Evolutionary conservation across 176 grass and related monocot species (phyloP).

Genomic region (Hordeum marinum): DNA sequence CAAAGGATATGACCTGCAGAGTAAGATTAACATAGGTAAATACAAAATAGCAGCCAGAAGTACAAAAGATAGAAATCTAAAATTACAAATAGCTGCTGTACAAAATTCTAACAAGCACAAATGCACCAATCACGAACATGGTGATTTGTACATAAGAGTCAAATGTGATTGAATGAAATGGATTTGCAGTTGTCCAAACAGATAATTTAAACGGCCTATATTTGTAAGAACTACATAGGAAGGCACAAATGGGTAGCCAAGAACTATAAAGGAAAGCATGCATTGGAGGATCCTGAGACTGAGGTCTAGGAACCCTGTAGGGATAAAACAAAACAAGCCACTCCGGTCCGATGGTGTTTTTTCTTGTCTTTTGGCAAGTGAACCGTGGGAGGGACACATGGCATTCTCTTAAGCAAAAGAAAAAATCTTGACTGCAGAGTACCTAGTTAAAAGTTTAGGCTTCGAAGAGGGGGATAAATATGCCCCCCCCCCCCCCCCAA

Average conservation of each 20-base stretch:
- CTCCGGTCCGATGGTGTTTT: neutral
- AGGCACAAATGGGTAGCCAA: neutral
- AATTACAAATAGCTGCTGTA: neutral
- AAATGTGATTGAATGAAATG: neutral
- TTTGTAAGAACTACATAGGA: neutral
- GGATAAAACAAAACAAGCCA: neutral
- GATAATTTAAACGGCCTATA: neutral
- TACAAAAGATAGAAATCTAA: neutral
- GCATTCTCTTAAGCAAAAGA: neutral
- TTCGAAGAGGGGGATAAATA: neutral
- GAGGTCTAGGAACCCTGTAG: neutral
- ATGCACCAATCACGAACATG: neutral
- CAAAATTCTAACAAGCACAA: neutral
- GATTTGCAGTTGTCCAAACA: neutral
- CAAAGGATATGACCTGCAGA: conserved; percentile 17
- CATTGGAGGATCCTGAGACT: neutral
- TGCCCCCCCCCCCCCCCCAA: neutral
- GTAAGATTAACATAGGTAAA: neutral
- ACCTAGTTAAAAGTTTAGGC: neutral
- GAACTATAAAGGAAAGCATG: neutral
- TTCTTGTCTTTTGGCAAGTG: neutral
- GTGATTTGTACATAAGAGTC: neutral
- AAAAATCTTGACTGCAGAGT: neutral
- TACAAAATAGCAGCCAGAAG: neutral
- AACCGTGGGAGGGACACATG: neutral